These are phyloP conservation scores for Neurospora cerealis DNA, from an alignment of 495 filamentous ascomycete species.

Conservation along the genomic window DNA sequence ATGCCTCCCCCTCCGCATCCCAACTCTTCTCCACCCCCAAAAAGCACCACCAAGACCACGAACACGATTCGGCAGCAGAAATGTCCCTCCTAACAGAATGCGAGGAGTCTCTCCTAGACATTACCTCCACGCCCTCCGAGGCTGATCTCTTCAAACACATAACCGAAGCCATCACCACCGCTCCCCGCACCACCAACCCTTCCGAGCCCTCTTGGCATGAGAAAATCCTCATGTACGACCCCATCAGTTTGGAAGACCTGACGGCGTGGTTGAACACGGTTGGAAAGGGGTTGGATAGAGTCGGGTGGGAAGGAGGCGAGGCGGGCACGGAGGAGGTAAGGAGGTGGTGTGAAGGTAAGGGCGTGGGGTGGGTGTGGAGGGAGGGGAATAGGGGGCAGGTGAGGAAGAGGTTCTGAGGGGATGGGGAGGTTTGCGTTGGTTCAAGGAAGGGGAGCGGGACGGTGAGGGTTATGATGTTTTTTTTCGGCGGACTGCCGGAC, in stretches of 20 bases:
- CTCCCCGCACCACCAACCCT: slow-evolving; percentile 39
- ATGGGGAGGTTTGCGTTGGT: neutral
- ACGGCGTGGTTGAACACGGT: slow-evolving; percentile 72
- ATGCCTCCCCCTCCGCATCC: slow-evolving; percentile 16
- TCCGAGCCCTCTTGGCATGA: slow-evolving; percentile 63
- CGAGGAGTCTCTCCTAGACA: slow-evolving; percentile 27
- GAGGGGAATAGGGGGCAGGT: slow-evolving; percentile 34
- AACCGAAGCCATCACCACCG: slow-evolving; percentile 50
- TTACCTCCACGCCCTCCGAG: slow-evolving; percentile 25
- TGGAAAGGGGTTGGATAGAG: slow-evolving; percentile 51
- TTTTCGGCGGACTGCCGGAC: neutral
- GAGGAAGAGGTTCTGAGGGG: slow-evolving; percentile 35
- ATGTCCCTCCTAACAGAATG: slow-evolving; percentile 26
- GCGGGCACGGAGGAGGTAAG: slow-evolving; percentile 50
- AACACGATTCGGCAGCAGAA: slow-evolving; percentile 9
- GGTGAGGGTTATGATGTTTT: neutral
- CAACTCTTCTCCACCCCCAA: slow-evolving; percentile 25
- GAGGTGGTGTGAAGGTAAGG: slow-evolving; percentile 77
- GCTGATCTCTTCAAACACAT: slow-evolving; percentile 49
- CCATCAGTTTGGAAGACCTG: slow-evolving; percentile 81
- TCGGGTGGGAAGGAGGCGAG: slow-evolving; percentile 56
- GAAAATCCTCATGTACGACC: slow-evolving; percentile 91
- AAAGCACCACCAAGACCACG: neutral
- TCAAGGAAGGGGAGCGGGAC: neutral
- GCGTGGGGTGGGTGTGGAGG: slow-evolving; percentile 62